Percentiles rank a stretch among this genome's conserved stretches.
phyloP scores from a whole-genome alignment of 495 filamentous ascomycete species.

The Penicillium longicatenatum region DNA sequence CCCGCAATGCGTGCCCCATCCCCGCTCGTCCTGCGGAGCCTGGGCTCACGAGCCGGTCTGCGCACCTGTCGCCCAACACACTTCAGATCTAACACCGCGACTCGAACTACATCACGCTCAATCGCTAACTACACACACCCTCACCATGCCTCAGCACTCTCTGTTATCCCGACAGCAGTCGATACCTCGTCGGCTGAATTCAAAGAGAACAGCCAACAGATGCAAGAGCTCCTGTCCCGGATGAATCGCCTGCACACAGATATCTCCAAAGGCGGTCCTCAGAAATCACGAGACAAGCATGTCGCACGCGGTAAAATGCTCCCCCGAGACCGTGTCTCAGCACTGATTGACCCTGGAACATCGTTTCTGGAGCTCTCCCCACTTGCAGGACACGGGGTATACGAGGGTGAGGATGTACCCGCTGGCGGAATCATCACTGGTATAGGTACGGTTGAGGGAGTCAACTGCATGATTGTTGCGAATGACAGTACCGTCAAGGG shows the following conservation, averaged over 20 bases:
- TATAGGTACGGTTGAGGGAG: slow-evolving; percentile 86
- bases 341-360: slow-evolving; percentile 84
- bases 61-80: slow-evolving; percentile 15
- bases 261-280: slow-evolving; percentile 73
- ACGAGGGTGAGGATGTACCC: slow-evolving; percentile 81
- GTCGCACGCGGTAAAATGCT: slow-evolving; percentile 90
- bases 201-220: slow-evolving; percentile 77
- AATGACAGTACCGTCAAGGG: slow-evolving; percentile 99
- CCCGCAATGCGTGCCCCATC: slow-evolving; percentile 44
- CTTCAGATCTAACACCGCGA: neutral
- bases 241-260: slow-evolving; percentile 69
- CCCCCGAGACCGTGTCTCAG: slow-evolving; percentile 83
- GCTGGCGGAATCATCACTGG: slow-evolving; percentile 93
- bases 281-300: slow-evolving; percentile 89
- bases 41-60: slow-evolving; percentile 27
- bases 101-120: slow-evolving; percentile 15
- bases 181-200: slow-evolving; percentile 79
- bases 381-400: slow-evolving; percentile 83
- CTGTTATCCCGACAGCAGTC: slow-evolving; percentile 71
- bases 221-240: slow-evolving; percentile 67
- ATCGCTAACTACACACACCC: slow-evolving; percentile 64
- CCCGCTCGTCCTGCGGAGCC: slow-evolving; percentile 38
- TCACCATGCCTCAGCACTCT: slow-evolving; percentile 74
- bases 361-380: slow-evolving; percentile 90
- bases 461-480: slow-evolving; percentile 90